Evolutionary conservation across 371 early-diverging fungal species (phyloP), one percentile per base, ranked within the genome.

Genomic region (Mucor velutinosus): DNA sequence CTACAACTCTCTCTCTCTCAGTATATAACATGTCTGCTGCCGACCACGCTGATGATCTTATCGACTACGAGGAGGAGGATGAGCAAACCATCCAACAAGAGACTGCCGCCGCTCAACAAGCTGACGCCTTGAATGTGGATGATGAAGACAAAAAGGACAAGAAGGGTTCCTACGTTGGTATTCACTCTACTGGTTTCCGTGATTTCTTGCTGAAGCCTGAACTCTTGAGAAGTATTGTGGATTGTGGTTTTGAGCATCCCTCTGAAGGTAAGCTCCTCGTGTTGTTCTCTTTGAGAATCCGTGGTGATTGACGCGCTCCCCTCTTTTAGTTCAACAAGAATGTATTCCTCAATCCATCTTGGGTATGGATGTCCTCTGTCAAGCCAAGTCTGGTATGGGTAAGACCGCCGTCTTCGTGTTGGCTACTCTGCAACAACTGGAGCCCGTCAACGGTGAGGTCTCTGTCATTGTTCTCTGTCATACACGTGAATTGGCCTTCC

Each of bases 331-430:
- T 37, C 99, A 99, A 82, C 97, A 97, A 78, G 96, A 96, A 80
- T 97, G 97, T 78, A 98, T 99, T 71, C 99, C 99, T 53, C 96
- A 97, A 72, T 96, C 99, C 30, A 94, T 98, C 68, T 84, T 96
- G 65, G 97, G 98, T 66, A 93, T 90, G 87, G 99, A 99, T 81
- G 96, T 99, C 49, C 87, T 99, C 45, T 98, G 97, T 83, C 99
- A 99, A 82, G 99, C 99, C 80, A 98, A 99, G 85, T 94, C 95
- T 69, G 99, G 99, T 80, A 95, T 99, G 95, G 99, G 99, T 72
- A 99, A 99, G 84, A 99, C 99, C 3, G 98, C 98, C 19, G 99
- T 98, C 41, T 99, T 99, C 80, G 97, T 99, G 6, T 86, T 99
- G 55, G 95, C 98, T 12, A 92, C 97, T 14, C 89, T 99, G 41